Evolutionary conservation across 2,329 filamentous ascomycete genomes (phyloP), one percentile per base, ranked within the genome.

Genomic region (Trichoderma afroharzianum): DNA sequence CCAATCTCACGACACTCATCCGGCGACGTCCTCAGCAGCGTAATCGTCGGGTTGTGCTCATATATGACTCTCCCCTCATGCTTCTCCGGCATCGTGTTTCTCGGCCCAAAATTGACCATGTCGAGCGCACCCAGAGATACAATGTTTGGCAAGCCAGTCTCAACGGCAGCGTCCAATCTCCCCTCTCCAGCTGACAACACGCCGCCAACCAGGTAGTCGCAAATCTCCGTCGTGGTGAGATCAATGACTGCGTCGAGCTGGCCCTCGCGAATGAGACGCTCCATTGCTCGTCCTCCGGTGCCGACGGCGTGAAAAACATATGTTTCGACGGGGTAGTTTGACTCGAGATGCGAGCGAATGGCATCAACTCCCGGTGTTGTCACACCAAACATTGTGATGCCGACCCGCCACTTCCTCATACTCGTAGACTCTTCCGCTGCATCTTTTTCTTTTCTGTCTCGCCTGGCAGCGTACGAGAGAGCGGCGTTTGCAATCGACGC

Each of bases 301-400:
- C 91, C 91, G 0, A 91, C 93, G 3, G 91, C 91, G 75, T 93
- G 91, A 76, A 93, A 93, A 2, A 92, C 83, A 74, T 88, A 91
- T 2, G 87, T 84, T 74, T 92, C 90, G 63, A 87, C 83, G 2
- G 77, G 77, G 68, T 83, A 79, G 3, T 80, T 79, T 1, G 78
- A 72, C 66, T 87, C 83, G 0, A 92, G 82, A 59, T 86, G 79
- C 1, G 78, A 75, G 0, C 89, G 84, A 2, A 91, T 86, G 1
- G 78, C 80, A 61, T 90, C 86, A 0, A 90, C 90, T 12, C 86
- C 88, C 0, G 90, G 90, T 0, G 91, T 93, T 0, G 91, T 93
- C 7, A 93, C 90, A 2, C 91, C 91, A 76, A 93, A 93, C 91
- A 93, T 93, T 2, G 91, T 92, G 28, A 93, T 86, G 0, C 86